A percentile compares a stretch with the other conserved stretches of the same genome.
Conservation (phyloP, 495 filamentous ascomycete species). For the Pyronema omphalodes region DNA sequence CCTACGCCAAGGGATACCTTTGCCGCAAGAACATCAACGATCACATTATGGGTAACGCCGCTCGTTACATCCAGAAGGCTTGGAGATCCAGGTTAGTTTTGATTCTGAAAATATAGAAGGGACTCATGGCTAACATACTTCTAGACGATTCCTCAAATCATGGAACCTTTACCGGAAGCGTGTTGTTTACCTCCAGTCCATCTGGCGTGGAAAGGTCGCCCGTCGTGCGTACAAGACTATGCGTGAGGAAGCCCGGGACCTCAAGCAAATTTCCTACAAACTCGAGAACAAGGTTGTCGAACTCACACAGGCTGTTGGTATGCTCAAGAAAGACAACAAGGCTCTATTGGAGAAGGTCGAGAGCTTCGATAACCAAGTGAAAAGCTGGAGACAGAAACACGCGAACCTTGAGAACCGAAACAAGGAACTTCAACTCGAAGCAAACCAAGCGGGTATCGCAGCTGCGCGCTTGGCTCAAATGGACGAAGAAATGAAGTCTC, state of each 20-base stretch:
- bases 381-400: constrained; percentile 81
- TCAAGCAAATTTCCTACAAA: constrained; percentile 98
- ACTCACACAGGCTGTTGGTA: constrained; percentile 80
- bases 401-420: constrained; percentile 76
- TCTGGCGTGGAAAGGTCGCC: constrained; percentile 78
- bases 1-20: constrained; percentile 75
- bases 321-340: constrained; percentile 86
- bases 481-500: constrained; percentile 82
- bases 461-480: constrained; percentile 71
- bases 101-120: not conserved
- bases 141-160: constrained; percentile 46
- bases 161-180: constrained; percentile 83
- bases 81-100: constrained; percentile 46
- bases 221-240: constrained; percentile 69
- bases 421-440: constrained; percentile 87
- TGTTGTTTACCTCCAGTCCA: constrained; percentile 73
- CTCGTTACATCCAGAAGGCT: constrained; percentile 68
- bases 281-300: constrained; percentile 98
- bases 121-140: not conserved
- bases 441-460: constrained; percentile 91
- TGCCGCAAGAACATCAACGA: constrained; percentile 79
- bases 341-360: constrained; percentile 71
- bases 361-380: constrained; percentile 89
- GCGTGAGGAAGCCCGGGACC: constrained; percentile 87
- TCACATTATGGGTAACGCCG: constrained; percentile 82